phyloP scores from a whole-genome alignment of 2,329 filamentous ascomycete species.

The Byssothecium circinans region DNA sequence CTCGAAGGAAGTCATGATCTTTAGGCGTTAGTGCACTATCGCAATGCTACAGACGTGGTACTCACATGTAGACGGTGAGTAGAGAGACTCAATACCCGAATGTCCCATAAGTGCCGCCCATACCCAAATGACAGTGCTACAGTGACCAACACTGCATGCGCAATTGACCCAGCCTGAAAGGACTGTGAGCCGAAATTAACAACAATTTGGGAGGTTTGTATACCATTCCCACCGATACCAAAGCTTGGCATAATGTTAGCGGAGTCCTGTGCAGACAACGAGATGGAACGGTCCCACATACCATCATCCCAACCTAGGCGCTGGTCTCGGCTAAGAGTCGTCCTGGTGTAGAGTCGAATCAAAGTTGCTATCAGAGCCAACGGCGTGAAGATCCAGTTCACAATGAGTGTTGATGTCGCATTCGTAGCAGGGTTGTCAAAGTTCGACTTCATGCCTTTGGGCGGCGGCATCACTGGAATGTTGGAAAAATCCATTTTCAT shows the following conservation, averaged over 20 bases:
- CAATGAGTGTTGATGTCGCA: no score
- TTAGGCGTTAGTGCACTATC: background rate
- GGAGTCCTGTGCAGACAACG: slow-evolving; percentile 81
- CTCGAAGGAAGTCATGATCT: background rate
- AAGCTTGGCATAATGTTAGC: slow-evolving; percentile 46
- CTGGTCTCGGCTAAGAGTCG: no score
- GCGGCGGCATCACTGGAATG: no score
- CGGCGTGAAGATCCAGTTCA: no score
- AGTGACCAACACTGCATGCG: background rate
- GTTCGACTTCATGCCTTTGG: no score
- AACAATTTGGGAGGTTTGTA: background rate
- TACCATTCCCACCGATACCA: background rate
- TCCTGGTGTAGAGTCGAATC: no score
- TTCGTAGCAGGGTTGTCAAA: no score
- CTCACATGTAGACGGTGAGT: background rate
- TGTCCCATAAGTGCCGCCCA: slow-evolving; percentile 4
- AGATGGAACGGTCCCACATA: no score
- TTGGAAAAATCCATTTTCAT: no score
- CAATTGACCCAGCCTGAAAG: background rate
- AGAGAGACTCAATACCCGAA: slow-evolving; percentile 1
- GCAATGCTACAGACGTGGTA: no score
- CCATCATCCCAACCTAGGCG: slow-evolving; percentile 70
- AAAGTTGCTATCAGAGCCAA: no score
- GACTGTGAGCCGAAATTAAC: no score
- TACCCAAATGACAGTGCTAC: background rate